Percentiles rank a stretch among this genome's conserved stretches.
These are phyloP conservation scores for Pterulicium gracile DNA, from an alignment of 1,284 basidiomycete species.

Conservation along the genomic window DNA sequence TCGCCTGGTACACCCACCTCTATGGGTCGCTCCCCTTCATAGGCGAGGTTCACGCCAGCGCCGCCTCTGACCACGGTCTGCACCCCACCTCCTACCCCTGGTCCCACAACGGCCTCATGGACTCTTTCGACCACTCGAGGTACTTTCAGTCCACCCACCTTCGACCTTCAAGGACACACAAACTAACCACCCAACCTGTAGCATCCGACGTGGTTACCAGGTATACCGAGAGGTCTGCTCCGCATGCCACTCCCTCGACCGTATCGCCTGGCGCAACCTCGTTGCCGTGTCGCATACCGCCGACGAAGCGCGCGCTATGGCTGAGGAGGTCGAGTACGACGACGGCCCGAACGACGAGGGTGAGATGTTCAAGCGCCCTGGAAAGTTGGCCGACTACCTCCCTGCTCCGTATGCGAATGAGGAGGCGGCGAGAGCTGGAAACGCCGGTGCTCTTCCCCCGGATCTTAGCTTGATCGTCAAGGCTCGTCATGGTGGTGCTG, in stretches of 20 bases:
- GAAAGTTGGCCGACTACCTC: constrained; percentile 96
- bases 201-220: constrained; percentile 96
- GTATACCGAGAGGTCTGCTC: constrained; percentile 99
- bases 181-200: constrained; percentile 20
- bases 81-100: constrained; percentile 88
- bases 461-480: constrained; percentile 97
- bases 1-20: constrained; percentile 94
- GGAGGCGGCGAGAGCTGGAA: constrained; percentile 91
- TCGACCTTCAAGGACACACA: constrained; percentile 8
- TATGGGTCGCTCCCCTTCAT: constrained; percentile 85
- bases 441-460: constrained; percentile 92
- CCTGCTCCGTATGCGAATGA: constrained; percentile 96
- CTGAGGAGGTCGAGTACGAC: constrained; percentile 93
- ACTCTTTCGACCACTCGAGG: constrained; percentile 95
- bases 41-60: constrained; percentile 83
- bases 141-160: constrained; percentile 22
- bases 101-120: constrained; percentile 80
- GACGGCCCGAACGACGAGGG: constrained; percentile 95
- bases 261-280: constrained; percentile 99
- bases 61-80: constrained; percentile 88
- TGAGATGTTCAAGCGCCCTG: constrained; percentile 98
- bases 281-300: constrained; percentile 97
- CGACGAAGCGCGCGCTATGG: constrained; percentile 87
- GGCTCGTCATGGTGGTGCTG: constrained; percentile 94
- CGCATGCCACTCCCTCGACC: constrained; percentile 97